Percentiles rank a stretch among this genome's conserved stretches.
phyloP scores from a whole-genome alignment of 2,329 filamentous ascomycete genomes.

The Paramyrothecium sp. region DNA sequence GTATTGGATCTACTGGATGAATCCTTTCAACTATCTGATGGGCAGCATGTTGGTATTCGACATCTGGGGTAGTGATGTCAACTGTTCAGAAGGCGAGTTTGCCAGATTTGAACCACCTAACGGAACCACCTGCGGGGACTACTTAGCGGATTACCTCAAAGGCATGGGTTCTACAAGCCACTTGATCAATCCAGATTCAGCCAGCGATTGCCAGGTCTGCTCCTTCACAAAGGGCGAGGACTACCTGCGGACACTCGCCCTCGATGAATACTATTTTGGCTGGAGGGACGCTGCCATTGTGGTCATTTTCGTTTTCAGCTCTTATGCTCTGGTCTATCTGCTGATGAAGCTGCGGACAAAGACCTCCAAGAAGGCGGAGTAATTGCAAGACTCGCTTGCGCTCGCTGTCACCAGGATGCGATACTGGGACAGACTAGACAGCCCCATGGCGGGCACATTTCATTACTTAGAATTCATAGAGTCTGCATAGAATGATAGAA shows the following conservation, averaged over 20 bases:
- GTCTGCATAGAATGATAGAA: no score
- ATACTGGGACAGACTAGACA: no score
- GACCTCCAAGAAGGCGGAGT: slow-evolving; percentile 45
- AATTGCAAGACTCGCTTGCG: no score
- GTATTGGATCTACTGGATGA: slow-evolving; percentile 62
- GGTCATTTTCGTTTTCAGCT: slow-evolving; percentile 52
- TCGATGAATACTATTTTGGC: slow-evolving; percentile 60
- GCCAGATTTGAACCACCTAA: slow-evolving; percentile 50
- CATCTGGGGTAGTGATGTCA: slow-evolving; percentile 44
- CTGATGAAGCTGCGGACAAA: slow-evolving; percentile 50
- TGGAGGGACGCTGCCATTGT: slow-evolving; percentile 66
- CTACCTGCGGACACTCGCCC: slow-evolving; percentile 58
- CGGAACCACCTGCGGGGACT: slow-evolving; percentile 55
- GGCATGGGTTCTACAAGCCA: slow-evolving; percentile 44
- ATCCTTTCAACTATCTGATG: slow-evolving; percentile 63
- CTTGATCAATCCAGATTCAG: slow-evolving; percentile 60
- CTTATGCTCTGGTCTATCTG: slow-evolving; percentile 45
- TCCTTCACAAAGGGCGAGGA: slow-evolving; percentile 57
- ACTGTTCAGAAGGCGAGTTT: slow-evolving; percentile 47
- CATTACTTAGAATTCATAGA: no score
- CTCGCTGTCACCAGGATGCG: no score
- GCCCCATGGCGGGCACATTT: no score
- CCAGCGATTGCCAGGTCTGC: slow-evolving; percentile 57
- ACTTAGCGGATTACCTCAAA: slow-evolving; percentile 50
- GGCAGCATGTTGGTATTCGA: slow-evolving; percentile 52